These are phyloP conservation scores for Cucurbita maxima DNA, from an alignment of 306 rosid species.

Conservation along the genomic window DNA sequence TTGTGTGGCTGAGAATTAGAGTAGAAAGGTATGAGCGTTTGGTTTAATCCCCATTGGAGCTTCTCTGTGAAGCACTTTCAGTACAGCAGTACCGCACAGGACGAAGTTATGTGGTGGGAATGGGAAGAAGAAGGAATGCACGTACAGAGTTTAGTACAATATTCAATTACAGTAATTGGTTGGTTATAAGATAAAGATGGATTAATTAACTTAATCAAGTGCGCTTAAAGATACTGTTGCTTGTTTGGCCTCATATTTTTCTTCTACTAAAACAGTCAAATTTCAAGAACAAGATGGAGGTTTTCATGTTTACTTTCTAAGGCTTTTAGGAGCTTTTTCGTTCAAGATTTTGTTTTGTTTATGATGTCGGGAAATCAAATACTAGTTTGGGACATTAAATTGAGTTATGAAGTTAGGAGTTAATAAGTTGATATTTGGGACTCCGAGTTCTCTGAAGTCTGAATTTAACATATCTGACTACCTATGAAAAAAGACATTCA, in stretches of 20 bases:
- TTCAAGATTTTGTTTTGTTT: background rate
- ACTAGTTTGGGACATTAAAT: too few relatives aligned
- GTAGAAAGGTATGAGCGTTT: background rate
- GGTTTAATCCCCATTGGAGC: background rate
- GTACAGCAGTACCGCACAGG: background rate
- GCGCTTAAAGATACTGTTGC: background rate
- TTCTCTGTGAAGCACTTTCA: background rate
- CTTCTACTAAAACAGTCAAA: background rate
- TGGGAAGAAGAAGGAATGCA: background rate
- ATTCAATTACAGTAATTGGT: background rate
- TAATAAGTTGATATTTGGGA: too few relatives aligned
- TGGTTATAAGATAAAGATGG: background rate
- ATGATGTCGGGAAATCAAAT: too few relatives aligned
- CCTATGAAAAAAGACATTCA: too few relatives aligned
- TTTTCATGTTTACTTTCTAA: background rate
- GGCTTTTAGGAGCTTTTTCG: background rate
- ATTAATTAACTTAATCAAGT: background rate
- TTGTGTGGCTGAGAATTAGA: conserved; percentile 35
- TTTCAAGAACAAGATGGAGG: background rate
- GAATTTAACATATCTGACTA: too few relatives aligned
- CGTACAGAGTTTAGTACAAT: background rate
- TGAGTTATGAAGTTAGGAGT: too few relatives aligned
- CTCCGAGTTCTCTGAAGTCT: too few relatives aligned
- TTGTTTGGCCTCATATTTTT: background rate
- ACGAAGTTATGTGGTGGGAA: background rate